Evolutionary conservation across 148 eudicot genomes (phyloP), one percentile per base, ranked within the genome.

Genomic region (Vaccinium vitisidaea): DNA sequence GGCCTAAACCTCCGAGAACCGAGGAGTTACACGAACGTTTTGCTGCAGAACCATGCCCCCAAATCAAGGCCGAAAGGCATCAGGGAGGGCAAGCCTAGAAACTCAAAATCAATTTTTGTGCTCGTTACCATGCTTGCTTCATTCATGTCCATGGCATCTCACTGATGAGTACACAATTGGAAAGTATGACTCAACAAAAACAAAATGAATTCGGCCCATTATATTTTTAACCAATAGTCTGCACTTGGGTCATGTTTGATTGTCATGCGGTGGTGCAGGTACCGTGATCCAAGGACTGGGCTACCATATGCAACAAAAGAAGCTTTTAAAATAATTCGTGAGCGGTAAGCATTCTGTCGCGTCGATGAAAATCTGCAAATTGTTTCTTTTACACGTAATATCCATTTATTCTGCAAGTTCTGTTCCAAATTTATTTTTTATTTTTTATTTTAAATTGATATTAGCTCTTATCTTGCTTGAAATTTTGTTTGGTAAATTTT

Each of bases 271-370:
- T 81, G 75, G 79, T 80, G 25, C 76, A 96, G 99, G 92, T 94
- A 97, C 83, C 94, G 96, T 75, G 99, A 97, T 90, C 98, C 99
- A 71, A 93, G 90, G 89, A 93, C 98, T 70, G 99, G 99, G 77
- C 88, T 94, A 73, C 98, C 98, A 82, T 97, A 94, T 88, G 98
- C 99, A 77, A 97, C 91, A 27, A 95, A 94, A 86, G 99, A 97
- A 90, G 99, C 99, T 75, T 97, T 97, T 86, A 89, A 88, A 85
- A 84, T 89, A 80, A 87, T 97, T 70, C 98, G 98, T 69, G 88
- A 93, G 73, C 89, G 91, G 99, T 94, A 90, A 83, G 89, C 50
- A 84, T 89, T 82, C 69, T 10, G 5, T 61, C 15, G 50, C 71
- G 2, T 32, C 9, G 12, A 9, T 11, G 15, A 63, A 19, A 21